Base-by-base conservation (phyloP, 2,329 filamentous ascomycete genomes). In the Colletotrichum chlorophyti region DNA sequence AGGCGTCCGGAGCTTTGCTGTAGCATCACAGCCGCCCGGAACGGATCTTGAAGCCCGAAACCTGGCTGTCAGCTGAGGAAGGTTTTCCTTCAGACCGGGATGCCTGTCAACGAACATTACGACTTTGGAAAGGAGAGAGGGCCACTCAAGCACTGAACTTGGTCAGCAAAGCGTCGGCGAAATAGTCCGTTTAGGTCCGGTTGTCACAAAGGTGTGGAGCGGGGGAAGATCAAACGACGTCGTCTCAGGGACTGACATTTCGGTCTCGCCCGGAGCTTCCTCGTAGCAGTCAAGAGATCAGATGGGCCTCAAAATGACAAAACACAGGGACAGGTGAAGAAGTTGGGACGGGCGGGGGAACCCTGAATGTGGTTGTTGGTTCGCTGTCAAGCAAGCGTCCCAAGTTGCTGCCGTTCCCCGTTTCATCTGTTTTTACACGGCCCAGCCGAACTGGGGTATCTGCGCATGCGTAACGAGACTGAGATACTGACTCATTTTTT, bases 141-240 rank as follows among this genome's bases (percentile, higher is more conserved):
- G n/a, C n/a, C n/a, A n/a, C n/a, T n/a, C n/a, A n/a, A n/a, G n/a
- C n/a, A n/a, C n/a, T n/a, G n/a, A n/a, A n/a, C n/a, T n/a, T n/a
- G n/a, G n/a, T n/a, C n/a, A n/a, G n/a, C n/a, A n/a, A n/a, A n/a
- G n/a, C n/a, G n/a, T n/a, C n/a, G n/a, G n/a, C n/a, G n/a, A n/a
- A n/a, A n/a, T n/a, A n/a, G n/a, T n/a, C n/a, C n/a, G n/a, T n/a
- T n/a, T n/a, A n/a, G n/a, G n/a, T n/a, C n/a, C n/a, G n/a, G n/a
- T n/a, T 34, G 45, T 26, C 31, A 40, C 21, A 49, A 54, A 24
- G 57, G 32, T 19, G 57, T 49, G 37, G 40, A 47, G 40, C 27
- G 15, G 11, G 47, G 38, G 40, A 19, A 29, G 46, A 60, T 58
- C 45, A 58, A 58, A 58, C 53, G 32, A 19, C 53, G 42, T 32